These are phyloP conservation scores for Sechiopsis laciniata DNA, from an alignment of 306 rosid species.

Conservation along the genomic window DNA sequence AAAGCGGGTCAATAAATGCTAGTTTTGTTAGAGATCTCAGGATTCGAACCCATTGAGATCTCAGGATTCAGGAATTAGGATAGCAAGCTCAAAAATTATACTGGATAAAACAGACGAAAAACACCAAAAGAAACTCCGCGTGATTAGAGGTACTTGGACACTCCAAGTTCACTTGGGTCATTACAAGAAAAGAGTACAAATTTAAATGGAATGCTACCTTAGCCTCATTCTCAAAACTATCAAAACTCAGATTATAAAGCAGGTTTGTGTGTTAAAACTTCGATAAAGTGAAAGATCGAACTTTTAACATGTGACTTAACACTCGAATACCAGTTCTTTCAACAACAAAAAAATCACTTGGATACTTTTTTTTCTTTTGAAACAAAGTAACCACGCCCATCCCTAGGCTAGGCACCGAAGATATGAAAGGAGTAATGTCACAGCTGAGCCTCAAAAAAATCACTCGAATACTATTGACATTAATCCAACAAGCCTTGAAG, in stretches of 20 bases:
- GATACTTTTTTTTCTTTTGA: no score
- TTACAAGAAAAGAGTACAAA: background rate
- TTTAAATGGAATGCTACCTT: background rate
- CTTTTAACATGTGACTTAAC: background rate
- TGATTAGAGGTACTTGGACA: background rate
- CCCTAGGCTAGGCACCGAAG: no score
- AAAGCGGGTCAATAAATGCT: background rate
- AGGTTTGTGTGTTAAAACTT: background rate
- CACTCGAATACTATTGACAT: background rate
- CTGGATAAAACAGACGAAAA: background rate
- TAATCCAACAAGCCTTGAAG: background rate
- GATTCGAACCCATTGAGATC: background rate
- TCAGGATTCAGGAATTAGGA: background rate
- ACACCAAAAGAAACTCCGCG: background rate
- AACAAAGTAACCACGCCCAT: no score
- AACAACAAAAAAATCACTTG: no score
- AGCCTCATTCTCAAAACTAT: background rate
- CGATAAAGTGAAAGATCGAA: background rate
- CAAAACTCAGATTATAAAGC: background rate
- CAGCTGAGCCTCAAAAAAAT: no score
- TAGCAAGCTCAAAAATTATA: background rate
- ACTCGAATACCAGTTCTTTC: background rate
- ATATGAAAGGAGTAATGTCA: no score
- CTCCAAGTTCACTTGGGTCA: background rate
- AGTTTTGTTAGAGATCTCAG: background rate